Evolutionary conservation across 345 rosid species (phyloP).

Genomic region (Eucalyptus regnans): DNA sequence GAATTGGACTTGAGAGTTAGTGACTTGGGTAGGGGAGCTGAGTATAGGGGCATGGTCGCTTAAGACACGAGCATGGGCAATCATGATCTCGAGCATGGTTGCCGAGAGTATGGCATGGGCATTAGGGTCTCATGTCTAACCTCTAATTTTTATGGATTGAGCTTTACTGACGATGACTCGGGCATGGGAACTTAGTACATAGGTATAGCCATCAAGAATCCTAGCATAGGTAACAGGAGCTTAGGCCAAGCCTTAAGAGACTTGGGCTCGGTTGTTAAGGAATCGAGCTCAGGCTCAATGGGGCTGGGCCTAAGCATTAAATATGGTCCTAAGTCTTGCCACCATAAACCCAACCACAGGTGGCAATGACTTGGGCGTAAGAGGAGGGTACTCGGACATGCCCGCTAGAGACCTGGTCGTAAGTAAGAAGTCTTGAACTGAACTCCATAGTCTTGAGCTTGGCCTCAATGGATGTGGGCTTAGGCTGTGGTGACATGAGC

Average conservation of each 20-base stretch:
- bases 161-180: rapidly evolving
- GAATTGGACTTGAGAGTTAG: neutral
- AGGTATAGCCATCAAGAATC: neutral
- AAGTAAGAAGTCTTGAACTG: no score
- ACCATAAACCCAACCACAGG: rapidly evolving
- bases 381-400: neutral
- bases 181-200: rapidly evolving
- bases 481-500: rapidly evolving
- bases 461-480: neutral
- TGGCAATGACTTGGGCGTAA: rapidly evolving
- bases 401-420: rapidly evolving
- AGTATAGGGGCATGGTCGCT: neutral
- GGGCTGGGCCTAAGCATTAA: neutral
- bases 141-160: no score
- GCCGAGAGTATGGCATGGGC: rapidly evolving
- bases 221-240: neutral
- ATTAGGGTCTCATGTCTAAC: rapidly evolving
- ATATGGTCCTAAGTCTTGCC: neutral
- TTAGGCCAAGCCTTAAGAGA: neutral
- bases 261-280: neutral
- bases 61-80: rapidly evolving
- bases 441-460: rapidly evolving
- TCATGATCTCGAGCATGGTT: neutral
- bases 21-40: rapidly evolving
- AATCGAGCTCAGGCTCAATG: rapidly evolving